Evolutionary conservation across 148 eudicot genomes (phyloP).

Genomic region (Cornus suecica): DNA sequence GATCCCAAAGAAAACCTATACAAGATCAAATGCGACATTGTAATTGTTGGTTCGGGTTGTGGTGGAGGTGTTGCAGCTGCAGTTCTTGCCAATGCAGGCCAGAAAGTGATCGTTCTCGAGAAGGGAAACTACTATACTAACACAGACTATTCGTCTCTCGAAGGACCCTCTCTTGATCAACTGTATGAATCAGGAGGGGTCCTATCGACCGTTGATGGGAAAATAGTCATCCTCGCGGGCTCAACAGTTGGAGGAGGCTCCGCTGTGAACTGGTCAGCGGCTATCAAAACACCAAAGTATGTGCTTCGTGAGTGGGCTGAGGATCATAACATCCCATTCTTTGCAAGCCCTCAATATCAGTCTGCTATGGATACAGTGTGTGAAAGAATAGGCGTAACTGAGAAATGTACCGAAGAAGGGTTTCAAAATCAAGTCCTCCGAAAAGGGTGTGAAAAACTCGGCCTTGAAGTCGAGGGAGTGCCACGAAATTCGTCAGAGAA

Average conservation of each 20-base stretch:
- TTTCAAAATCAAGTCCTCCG: conserved; percentile 58
- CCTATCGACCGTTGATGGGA: conserved; percentile 45
- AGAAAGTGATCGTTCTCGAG: conserved; percentile 65
- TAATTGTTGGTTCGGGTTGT: conserved; percentile 65
- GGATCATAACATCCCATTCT: conserved; percentile 34
- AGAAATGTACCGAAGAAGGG: conserved; percentile 47
- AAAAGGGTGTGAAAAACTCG: conserved; percentile 68
- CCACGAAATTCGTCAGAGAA: conserved; percentile 48
- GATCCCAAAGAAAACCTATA: conserved; percentile 28
- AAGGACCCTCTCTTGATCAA: conserved; percentile 58
- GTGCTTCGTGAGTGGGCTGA: conserved; percentile 57
- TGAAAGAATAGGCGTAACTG: conserved; percentile 55
- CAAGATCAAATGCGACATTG: conserved; percentile 56
- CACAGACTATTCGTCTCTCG: conserved; percentile 50
- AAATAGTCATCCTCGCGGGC: conserved; percentile 46
- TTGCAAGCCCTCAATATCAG: conserved; percentile 41
- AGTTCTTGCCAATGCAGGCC: conserved; percentile 48
- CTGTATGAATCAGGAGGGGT: conserved; percentile 47
- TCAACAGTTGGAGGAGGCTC: conserved; percentile 68
- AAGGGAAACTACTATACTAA: conserved; percentile 61
- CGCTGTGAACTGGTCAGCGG: conserved; percentile 69
- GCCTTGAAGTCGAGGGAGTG: conserved; percentile 42
- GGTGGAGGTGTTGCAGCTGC: conserved; percentile 80
- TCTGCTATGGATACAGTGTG: conserved; percentile 53
- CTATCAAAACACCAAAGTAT: conserved; percentile 44